A percentile compares a stretch with the other conserved stretches of the same genome.
phyloP scores from a whole-genome alignment of 2,329 filamentous ascomycete species.

The Arthrobotrys musiformis region DNA sequence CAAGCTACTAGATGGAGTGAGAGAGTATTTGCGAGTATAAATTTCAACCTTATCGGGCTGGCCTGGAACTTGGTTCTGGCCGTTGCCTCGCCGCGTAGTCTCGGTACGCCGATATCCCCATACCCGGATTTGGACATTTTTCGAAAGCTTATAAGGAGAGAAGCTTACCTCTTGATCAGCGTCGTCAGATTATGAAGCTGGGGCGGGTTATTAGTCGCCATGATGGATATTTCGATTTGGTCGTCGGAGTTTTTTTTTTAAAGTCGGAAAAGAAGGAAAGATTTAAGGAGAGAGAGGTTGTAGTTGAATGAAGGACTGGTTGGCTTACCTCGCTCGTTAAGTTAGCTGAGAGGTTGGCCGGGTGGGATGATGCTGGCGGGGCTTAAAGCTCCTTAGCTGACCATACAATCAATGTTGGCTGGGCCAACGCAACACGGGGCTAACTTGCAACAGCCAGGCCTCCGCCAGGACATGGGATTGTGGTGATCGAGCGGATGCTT shows the following conservation, averaged over 20 bases:
- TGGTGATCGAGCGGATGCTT: background rate
- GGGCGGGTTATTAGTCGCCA: constrained; percentile 71
- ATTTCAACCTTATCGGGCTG: constrained; percentile 45
- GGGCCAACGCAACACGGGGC: constrained; percentile 39
- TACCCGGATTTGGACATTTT: constrained; percentile 21
- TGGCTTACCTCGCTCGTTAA: too few relatives aligned
- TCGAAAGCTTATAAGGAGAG: constrained; percentile 18
- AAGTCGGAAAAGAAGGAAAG: background rate
- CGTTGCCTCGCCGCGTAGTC: constrained; percentile 17
- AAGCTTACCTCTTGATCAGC: constrained; percentile 91
- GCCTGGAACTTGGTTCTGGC: constrained; percentile 22
- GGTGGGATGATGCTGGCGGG: constrained; percentile 23
- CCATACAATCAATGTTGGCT: background rate
- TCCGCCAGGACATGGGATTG: constrained; percentile 2
- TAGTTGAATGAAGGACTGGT: background rate
- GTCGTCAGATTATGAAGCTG: constrained; percentile 98
- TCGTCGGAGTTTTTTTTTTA: background rate
- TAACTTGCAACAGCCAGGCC: constrained; percentile 20
- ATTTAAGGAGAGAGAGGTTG: background rate
- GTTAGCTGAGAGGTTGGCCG: constrained; percentile 2
- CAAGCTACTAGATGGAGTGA: constrained; percentile 8
- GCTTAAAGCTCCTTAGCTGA: constrained; percentile 9
- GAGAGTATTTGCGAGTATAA: constrained; percentile 54
- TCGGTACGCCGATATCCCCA: constrained; percentile 3
- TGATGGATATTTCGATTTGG: constrained; percentile 61